Conservation (phyloP, 1,139 yeast genomes). For the Hansenula anomala region DNA sequence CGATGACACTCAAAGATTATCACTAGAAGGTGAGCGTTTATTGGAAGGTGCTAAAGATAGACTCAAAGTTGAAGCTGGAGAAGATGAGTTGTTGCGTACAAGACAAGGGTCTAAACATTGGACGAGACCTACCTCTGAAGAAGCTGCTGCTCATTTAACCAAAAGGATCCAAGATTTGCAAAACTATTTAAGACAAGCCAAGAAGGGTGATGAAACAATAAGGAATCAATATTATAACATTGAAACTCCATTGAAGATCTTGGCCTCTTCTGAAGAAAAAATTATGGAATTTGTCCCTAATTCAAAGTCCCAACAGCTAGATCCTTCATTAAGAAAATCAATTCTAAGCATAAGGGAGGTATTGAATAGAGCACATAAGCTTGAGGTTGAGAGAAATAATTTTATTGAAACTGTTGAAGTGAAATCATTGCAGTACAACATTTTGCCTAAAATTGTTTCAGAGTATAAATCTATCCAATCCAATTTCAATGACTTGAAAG, state of each 20-base stretch:
- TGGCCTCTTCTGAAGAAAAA: conserved; percentile 37
- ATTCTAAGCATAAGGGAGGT: conserved; percentile 40
- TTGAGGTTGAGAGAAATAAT: conserved; percentile 30
- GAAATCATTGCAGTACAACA: conserved; percentile 41
- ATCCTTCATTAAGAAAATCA: conserved; percentile 31
- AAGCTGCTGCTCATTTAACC: conserved; percentile 33
- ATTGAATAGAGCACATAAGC: conserved; percentile 25
- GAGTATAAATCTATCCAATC: conserved; percentile 35
- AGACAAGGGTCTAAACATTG: conserved; percentile 47
- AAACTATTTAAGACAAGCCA: conserved; percentile 53
- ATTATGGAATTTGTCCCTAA: conserved; percentile 48
- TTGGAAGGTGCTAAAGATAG: conserved; percentile 42
- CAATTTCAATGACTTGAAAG: conserved; percentile 22
- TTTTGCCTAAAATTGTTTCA: conserved; percentile 48
- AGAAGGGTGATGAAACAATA: conserved; percentile 54
- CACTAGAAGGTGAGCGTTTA: conserved; percentile 35
- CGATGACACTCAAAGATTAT: conserved; percentile 39
- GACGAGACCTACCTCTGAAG: conserved; percentile 39
- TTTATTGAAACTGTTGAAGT: conserved; percentile 39
- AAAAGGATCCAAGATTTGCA: conserved; percentile 40
- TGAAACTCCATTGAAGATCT: conserved; percentile 37
- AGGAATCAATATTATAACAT: conserved; percentile 39
- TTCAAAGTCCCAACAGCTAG: conserved; percentile 37
- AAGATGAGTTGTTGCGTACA: conserved; percentile 47
- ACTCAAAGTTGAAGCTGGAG: conserved; percentile 46